phyloP scores from a whole-genome alignment of 2,329 filamentous ascomycete genomes.

The Scytalidium lignicola region DNA sequence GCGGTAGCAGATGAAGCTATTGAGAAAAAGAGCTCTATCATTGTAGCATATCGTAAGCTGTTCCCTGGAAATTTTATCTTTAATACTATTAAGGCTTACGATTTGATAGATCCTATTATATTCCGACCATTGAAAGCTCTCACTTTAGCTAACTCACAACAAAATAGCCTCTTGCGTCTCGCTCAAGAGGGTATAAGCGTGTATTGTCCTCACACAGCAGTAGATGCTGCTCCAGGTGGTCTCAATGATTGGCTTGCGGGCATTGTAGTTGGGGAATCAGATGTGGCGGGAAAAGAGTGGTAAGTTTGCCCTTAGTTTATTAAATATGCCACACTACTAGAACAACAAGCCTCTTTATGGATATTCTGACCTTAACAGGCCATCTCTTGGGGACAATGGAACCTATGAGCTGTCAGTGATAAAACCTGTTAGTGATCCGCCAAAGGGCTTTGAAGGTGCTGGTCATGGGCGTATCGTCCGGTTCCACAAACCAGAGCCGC shows the following conservation, averaged over 20 bases:
- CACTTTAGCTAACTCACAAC: slow-evolving; percentile 79
- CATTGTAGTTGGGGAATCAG: slow-evolving; percentile 59
- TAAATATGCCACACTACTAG: background rate
- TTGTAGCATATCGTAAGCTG: slow-evolving; percentile 79
- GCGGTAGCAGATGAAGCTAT: slow-evolving; percentile 90
- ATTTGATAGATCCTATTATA: slow-evolving; percentile 77
- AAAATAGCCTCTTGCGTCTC: slow-evolving; percentile 75
- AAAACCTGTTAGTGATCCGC: slow-evolving; percentile 18
- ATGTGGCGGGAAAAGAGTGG: slow-evolving; percentile 1
- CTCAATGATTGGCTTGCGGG: slow-evolving; percentile 94
- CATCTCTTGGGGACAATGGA: background rate
- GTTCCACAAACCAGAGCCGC: slow-evolving; percentile 18
- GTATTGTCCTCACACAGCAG: slow-evolving; percentile 91
- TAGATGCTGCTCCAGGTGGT: slow-evolving; percentile 80
- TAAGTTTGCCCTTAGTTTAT: background rate
- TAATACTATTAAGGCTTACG: slow-evolving; percentile 1
- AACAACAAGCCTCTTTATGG: background rate
- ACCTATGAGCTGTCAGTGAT: slow-evolving; percentile 18
- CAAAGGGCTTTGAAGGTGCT: slow-evolving; percentile 20
- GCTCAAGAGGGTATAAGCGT: slow-evolving; percentile 86
- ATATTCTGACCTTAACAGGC: background rate
- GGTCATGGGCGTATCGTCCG: slow-evolving; percentile 29
- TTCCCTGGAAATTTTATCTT: background rate
- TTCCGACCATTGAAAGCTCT: slow-evolving; percentile 89
- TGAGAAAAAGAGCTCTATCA: slow-evolving; percentile 64